Conservation (phyloP, 768 basidiomycete genomes). For the Russula emetica region DNA sequence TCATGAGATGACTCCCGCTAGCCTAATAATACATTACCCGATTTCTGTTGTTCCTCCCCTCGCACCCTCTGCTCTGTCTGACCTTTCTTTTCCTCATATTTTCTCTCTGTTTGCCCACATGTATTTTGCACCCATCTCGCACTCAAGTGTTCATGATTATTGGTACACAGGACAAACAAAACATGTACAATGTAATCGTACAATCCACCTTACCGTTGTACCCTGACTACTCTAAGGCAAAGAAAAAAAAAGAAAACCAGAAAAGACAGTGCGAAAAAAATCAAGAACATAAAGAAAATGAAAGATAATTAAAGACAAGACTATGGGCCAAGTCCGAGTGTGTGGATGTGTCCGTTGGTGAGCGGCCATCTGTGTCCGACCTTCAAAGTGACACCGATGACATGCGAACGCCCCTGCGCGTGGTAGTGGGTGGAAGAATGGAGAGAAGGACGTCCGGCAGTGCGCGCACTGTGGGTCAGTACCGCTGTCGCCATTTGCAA, state of each 20-base stretch:
- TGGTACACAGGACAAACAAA: conserved; percentile 27
- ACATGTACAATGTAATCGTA: conserved; percentile 27
- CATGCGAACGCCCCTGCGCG: conserved; percentile 37
- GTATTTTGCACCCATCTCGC: conserved; percentile 26
- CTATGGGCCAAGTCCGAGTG: conserved; percentile 4
- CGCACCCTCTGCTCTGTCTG: conserved; percentile 1
- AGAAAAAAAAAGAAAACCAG: not conserved
- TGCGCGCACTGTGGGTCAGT: conserved; percentile 46
- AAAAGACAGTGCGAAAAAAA: conserved; percentile 6
- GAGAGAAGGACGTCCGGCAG: conserved; percentile 69
- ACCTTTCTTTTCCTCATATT: not conserved
- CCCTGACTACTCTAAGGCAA: conserved; percentile 22
- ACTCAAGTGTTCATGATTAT: conserved; percentile 27
- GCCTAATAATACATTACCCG: conserved; percentile 5
- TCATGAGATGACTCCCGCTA: conserved; percentile 10
- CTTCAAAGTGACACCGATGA: conserved; percentile 44
- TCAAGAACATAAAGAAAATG: not conserved
- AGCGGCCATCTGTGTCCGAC: conserved; percentile 27
- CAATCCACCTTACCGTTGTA: conserved; percentile 14
- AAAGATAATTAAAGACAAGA: not conserved
- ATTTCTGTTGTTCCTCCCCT: not conserved
- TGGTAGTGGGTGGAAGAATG: conserved; percentile 58
- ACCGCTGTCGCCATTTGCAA: conserved; percentile 1
- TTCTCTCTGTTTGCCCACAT: conserved; percentile 18
- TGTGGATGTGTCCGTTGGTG: conserved; percentile 23